A percentile compares a stretch with the other conserved stretches of the same genome.
phyloP scores from a whole-genome alignment of 352 stramenopile species.

The Phytophthora pseudosyringae region DNA sequence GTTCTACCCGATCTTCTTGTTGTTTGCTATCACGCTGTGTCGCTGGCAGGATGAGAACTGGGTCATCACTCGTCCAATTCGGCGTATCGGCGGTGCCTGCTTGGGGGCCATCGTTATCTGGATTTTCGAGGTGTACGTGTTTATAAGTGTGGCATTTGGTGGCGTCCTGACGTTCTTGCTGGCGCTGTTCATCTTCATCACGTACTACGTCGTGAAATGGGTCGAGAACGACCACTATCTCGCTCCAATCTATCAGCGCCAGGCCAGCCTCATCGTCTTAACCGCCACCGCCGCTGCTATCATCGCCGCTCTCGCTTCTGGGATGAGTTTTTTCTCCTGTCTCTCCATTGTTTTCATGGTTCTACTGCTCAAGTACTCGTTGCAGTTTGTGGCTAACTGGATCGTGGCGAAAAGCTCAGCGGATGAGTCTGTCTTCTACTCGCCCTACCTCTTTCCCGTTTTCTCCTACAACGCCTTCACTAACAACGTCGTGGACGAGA shows the following conservation, averaged over 20 bases:
- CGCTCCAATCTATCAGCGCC: constrained; percentile 59
- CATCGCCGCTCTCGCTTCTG: constrained; percentile 47
- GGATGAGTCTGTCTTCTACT: constrained; percentile 83
- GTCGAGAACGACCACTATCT: constrained; percentile 87
- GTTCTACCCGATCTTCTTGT: constrained; percentile 83
- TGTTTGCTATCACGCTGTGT: constrained; percentile 72
- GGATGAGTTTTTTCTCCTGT: constrained; percentile 83
- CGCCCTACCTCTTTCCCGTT: constrained; percentile 90
- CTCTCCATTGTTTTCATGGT: constrained; percentile 88
- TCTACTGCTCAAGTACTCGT: constrained; percentile 73
- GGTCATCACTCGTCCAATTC: constrained; percentile 56
- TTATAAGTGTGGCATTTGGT: constrained; percentile 57
- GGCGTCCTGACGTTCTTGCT: constrained; percentile 64
- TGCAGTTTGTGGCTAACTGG: constrained; percentile 71
- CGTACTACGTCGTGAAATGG: constrained; percentile 85
- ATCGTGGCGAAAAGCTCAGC: constrained; percentile 50
- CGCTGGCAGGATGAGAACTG: constrained; percentile 85
- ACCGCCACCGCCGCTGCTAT: constrained; percentile 46
- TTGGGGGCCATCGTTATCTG: constrained; percentile 54
- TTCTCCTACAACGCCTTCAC: constrained; percentile 92
- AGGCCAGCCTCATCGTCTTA: constrained; percentile 54
- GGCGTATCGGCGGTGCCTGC: constrained; percentile 30
- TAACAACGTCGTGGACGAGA: constrained; percentile 93
- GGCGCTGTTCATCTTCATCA: constrained; percentile 71
- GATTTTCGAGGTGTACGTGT: constrained; percentile 86